Conservation (phyloP, 2,329 filamentous ascomycete genomes). For the Epichloe elymi region DNA sequence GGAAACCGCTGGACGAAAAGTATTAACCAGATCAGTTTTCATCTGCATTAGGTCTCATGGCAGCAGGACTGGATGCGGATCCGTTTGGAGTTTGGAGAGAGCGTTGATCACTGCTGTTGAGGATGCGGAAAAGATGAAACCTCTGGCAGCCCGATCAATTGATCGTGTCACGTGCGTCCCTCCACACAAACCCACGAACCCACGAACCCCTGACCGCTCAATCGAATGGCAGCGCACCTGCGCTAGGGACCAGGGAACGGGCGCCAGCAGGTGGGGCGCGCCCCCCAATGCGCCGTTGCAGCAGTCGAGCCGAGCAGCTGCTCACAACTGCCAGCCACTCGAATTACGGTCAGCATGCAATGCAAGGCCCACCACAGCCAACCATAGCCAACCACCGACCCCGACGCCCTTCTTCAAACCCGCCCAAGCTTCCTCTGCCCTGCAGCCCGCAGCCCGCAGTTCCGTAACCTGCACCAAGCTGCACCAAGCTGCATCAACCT, state of each 20-base stretch:
- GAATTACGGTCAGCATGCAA: not conserved
- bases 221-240: not conserved
- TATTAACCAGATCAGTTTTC: not conserved
- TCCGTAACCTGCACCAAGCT: not conserved
- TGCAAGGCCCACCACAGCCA: not conserved
- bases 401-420: too few species aligned
- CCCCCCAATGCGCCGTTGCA: too few species aligned
- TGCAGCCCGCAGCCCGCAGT: not conserved
- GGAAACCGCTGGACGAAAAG: not conserved
- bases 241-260: not conserved
- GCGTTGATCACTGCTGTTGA: too few species aligned
- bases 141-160: not conserved
- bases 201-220: not conserved
- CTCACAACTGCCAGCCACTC: not conserved
- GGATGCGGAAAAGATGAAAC: too few species aligned
- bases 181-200: not conserved
- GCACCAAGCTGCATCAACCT: not conserved
- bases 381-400: too few species aligned
- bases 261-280: not conserved
- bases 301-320: not conserved
- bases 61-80: too few species aligned
- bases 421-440: not conserved
- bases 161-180: not conserved
- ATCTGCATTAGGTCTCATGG: not conserved
- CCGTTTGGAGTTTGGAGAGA: too few species aligned